These are phyloP conservation scores for Monosporascus sp. DNA, from an alignment of 2,329 filamentous ascomycete species.

Conservation along the genomic window DNA sequence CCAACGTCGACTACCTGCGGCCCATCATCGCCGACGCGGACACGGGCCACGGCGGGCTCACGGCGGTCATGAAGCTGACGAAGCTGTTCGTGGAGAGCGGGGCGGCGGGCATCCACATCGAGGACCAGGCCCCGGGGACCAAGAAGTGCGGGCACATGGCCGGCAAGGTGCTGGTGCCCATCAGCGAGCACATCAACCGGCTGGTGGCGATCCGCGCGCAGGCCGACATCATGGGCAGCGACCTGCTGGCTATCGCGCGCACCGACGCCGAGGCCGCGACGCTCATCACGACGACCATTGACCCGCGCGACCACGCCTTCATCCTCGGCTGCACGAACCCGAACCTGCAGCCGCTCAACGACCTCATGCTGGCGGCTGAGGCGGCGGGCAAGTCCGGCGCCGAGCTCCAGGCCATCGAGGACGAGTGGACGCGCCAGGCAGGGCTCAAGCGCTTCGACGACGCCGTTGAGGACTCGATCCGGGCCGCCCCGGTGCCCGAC, in stretches of 20 bases:
- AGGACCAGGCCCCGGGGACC: slow-evolving; percentile 95
- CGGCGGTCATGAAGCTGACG: slow-evolving; percentile 99
- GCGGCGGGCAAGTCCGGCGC: slow-evolving; percentile 71
- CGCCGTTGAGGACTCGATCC: slow-evolving; percentile 78
- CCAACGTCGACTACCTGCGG: slow-evolving; percentile 88
- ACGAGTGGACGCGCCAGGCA: slow-evolving; percentile 76
- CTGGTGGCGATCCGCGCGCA: slow-evolving; percentile 94
- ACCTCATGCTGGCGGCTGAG: slow-evolving; percentile 87
- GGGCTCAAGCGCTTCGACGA: slow-evolving; percentile 85
- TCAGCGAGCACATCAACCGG: slow-evolving; percentile 96
- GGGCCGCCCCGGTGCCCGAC: slow-evolving; percentile 48
- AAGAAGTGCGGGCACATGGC: slow-evolving; percentile 99
- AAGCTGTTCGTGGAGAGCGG: slow-evolving; percentile 97
- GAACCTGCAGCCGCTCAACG: slow-evolving; percentile 74
- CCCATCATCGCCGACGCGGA: slow-evolving; percentile 97
- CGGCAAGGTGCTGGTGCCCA: slow-evolving; percentile 93
- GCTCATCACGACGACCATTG: slow-evolving; percentile 93
- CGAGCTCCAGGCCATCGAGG: slow-evolving; percentile 86
- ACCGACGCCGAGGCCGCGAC: slow-evolving; percentile 98
- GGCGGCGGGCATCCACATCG: slow-evolving; percentile 95
- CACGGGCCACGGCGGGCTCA: slow-evolving; percentile 93
- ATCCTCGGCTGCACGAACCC: slow-evolving; percentile 88
- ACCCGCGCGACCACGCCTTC: slow-evolving; percentile 91
- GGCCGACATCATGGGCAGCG: slow-evolving; percentile 94
- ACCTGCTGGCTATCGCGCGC: slow-evolving; percentile 85